Conservation (phyloP, 495 filamentous ascomycete genomes). For the Xylaria castorea region DNA sequence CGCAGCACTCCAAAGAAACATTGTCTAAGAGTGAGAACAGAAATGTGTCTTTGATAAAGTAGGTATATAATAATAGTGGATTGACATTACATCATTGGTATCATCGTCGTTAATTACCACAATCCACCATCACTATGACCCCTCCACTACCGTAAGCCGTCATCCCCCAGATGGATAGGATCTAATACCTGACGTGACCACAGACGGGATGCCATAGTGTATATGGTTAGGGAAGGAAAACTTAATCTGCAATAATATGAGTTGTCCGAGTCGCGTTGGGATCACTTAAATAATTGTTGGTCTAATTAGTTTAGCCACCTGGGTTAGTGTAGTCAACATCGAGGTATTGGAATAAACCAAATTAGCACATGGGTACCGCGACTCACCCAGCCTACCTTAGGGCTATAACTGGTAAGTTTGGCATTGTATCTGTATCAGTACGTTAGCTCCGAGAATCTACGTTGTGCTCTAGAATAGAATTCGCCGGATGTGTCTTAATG, state of each 20-base stretch:
- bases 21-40: neutral
- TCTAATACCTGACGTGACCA: neutral
- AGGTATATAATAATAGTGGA: neutral
- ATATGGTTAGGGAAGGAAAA: neutral
- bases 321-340: neutral
- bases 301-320: neutral
- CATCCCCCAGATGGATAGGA: neutral
- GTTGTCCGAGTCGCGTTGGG: neutral
- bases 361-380: too few relatives aligned
- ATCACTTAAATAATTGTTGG: neutral
- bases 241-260: neutral
- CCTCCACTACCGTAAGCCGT: neutral
- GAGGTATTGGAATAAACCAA: neutral
- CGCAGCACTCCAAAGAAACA: neutral
- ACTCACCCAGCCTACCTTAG: neutral
- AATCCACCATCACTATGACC: conserved; percentile 15
- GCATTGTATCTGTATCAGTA: neutral
- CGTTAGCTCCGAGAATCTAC: neutral
- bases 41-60: neutral
- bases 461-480: neutral
- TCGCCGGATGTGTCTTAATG: neutral
- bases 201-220: too few relatives aligned
- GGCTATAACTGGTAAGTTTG: too few relatives aligned
- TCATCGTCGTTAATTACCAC: conserved; percentile 2
- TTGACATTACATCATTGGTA: conserved; percentile 24